Conservation (phyloP, 768 basidiomycete species). For the Rhodotorula sphaerocarpa region DNA sequence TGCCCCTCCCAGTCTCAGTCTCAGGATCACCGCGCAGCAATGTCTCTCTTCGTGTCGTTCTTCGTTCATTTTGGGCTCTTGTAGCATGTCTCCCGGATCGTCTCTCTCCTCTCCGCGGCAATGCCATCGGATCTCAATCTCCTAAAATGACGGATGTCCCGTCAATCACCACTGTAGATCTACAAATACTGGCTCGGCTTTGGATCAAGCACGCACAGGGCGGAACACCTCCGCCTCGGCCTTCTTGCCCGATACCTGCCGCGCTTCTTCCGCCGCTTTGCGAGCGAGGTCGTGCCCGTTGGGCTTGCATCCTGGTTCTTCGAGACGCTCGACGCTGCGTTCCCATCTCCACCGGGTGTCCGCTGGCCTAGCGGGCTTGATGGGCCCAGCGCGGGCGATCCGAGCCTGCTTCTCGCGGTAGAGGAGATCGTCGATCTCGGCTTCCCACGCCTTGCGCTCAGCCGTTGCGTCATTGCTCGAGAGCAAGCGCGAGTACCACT, state of each 20-base stretch:
- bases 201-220: background rate
- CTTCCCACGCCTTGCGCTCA: background rate
- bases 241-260: background rate
- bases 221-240: background rate
- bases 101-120: too few species aligned
- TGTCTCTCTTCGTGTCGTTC: too few species aligned
- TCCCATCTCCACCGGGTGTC: background rate
- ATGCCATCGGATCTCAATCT: too few species aligned
- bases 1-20: too few species aligned
- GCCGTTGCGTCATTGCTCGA: background rate
- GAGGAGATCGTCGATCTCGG: background rate
- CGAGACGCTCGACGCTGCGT: background rate
- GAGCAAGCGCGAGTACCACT: background rate
- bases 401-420: background rate
- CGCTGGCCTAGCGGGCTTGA: background rate
- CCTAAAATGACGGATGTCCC: too few species aligned
- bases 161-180: too few species aligned
- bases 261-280: conserved; percentile 3
- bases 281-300: background rate
- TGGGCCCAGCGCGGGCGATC: background rate
- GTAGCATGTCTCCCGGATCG: too few species aligned
- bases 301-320: background rate
- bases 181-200: too few species aligned
- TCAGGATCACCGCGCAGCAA: too few species aligned
- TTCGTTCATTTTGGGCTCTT: too few species aligned